Evolutionary conservation across 2,329 filamentous ascomycete species (phyloP), one percentile per base, ranked within the genome.

Genomic region (Sporothrix variecibatus): DNA sequence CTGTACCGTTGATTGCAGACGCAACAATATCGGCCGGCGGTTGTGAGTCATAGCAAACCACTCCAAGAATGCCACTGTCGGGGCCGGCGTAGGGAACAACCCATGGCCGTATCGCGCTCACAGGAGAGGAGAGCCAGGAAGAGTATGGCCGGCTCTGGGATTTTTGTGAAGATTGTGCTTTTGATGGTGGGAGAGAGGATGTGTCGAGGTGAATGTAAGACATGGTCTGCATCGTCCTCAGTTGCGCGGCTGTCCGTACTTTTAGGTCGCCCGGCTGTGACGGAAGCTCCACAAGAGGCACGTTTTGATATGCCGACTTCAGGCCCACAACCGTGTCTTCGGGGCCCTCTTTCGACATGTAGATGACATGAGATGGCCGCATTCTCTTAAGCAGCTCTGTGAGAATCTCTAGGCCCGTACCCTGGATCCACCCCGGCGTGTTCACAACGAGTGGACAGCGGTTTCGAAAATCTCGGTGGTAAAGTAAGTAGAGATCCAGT

Each of bases 171-270:
- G 31, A 17, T 23, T 31, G 11, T 26, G 51, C 3, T 11, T 40
- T 43, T 11, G 9, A 28, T 49, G 40, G 11, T 7, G 34, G 20
- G 26, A 2, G 12, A 26, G 28, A 56, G 8, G 53, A 20, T 6
- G 51, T 2, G 6, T 81, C 78, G 11, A 84, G 77, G 79, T 95
- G 93, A 78, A 95, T 94, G 78, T 95, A 95, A 0, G 92, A 91
- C 86, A 94, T 91, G n/a, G 87, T 89, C 77, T 94, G 92, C 91
- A 95, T 94, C 6, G 87, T 87, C 70, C 92, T 85, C 2, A 93
- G 81, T 75, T 95, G 90, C 0, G 88, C 86, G 0, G 92, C 87
- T 11, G 90, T 92, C 51, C 91, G 85, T 2, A 87, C 83, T 0
- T 85, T 85, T 56, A 85, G 84, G 56, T 89, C 87, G n/a, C 85